Conservation (phyloP, 768 basidiomycete species). For the Dendrothele bispora region DNA sequence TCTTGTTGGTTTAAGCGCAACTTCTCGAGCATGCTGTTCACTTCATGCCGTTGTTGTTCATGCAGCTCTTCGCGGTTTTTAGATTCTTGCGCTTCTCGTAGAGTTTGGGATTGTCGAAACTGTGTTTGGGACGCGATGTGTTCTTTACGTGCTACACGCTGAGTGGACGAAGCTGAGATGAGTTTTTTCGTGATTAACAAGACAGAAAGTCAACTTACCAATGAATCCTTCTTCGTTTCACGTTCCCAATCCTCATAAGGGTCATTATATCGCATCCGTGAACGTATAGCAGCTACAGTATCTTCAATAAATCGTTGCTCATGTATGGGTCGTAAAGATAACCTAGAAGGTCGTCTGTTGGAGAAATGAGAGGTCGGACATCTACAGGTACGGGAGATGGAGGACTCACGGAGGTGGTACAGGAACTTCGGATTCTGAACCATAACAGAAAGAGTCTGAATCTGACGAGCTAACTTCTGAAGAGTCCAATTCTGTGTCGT, state of each 20-base stretch:
- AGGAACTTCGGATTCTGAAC: conserved; percentile 43
- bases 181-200: not conserved
- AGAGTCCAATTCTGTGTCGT: conserved; percentile 35
- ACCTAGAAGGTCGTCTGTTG: conserved; percentile 15
- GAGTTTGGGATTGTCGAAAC: conserved; percentile 45
- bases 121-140: conserved; percentile 31
- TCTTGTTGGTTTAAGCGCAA: conserved; percentile 5
- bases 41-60: conserved; percentile 51
- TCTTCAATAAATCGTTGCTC: conserved; percentile 46
- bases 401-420: conserved; percentile 33
- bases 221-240: conserved; percentile 49
- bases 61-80: conserved; percentile 39
- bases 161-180: conserved; percentile 1
- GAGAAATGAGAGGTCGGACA: conserved; percentile 2
- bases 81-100: conserved; percentile 32
- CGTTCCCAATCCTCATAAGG: conserved; percentile 61
- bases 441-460: conserved; percentile 39
- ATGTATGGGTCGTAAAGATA: conserved; percentile 25
- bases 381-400: not conserved
- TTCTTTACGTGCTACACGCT: conserved; percentile 48
- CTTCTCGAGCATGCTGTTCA: conserved; percentile 42
- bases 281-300: conserved; percentile 50
- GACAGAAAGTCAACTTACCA: conserved; percentile 33
- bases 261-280: conserved; percentile 51
- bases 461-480: conserved; percentile 24